phyloP scores from a whole-genome alignment of 176 grass and related monocot genomes.

The Aechmea fasciata region DNA sequence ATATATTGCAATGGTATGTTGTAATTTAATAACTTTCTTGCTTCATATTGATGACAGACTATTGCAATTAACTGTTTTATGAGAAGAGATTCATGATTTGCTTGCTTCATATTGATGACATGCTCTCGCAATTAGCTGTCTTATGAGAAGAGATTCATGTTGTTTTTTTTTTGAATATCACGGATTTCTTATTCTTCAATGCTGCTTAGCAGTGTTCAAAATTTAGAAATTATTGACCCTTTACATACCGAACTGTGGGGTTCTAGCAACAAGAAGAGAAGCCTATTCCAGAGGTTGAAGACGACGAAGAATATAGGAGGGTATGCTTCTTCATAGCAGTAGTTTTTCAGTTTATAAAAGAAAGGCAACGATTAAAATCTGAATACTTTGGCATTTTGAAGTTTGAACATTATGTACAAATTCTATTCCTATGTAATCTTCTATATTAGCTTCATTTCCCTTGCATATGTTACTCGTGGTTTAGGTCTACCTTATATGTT shows the following conservation, averaged over 20 bases:
- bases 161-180: background rate
- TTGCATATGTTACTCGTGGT: background rate
- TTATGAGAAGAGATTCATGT: conserved; percentile 15
- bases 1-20: conserved; percentile 1
- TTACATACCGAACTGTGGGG: conserved; percentile 81
- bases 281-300: conserved; percentile 91
- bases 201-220: conserved; percentile 60
- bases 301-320: conserved; percentile 92
- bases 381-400: background rate
- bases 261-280: conserved; percentile 86
- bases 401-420: background rate
- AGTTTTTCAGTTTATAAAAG: background rate
- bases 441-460: background rate
- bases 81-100: conserved; percentile 8
- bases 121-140: background rate
- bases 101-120: conserved; percentile 8
- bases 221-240: conserved; percentile 94
- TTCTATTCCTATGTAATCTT: background rate
- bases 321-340: conserved; percentile 30
- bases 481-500: background rate
- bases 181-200: conserved; percentile 1
- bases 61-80: conserved; percentile 6
- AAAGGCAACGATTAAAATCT: too few species aligned
- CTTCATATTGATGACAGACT: conserved; percentile 2
- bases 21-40: background rate